Evolutionary conservation across 2,329 filamentous ascomycete genomes (phyloP), one percentile per base, ranked within the genome.

Genomic region (Ophiostoma quercus): DNA sequence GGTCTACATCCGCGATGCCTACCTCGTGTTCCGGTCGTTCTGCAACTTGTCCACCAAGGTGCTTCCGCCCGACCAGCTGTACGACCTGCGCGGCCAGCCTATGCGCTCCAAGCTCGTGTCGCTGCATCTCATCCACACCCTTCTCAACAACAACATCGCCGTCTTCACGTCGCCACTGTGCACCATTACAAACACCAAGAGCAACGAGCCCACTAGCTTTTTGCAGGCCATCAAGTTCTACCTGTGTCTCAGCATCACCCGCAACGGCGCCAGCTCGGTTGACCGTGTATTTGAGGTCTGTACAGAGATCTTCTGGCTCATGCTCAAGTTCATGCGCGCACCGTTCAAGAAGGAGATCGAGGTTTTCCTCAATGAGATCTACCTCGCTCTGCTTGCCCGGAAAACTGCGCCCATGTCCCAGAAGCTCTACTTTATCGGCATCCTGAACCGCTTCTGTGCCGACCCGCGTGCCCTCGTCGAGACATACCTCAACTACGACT

Each of bases 291-390:
- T 98, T 76, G 94, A 98, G 77, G 92, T 98, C 60, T 94, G 92
- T 78, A 94, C 92, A 75, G 95, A 99, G 78, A 96, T 98, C 39
- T 99, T 99, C 78, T 99, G 94, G 93, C 84, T 98, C 71, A 97
- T 97, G 90, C 82, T 97, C 62, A 96, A 96, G 78, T 90, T 92
- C 75, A 91, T 99, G 87, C 88, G 96, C 72, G 90, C 95, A 2
- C 90, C 94, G 73, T 91, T 99, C 80, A 99, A 99, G 88, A 96
- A 97, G 86, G 95, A 99, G 77, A 91, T 99, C 69, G 95, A 98
- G 79, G 94, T 99, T 0, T 98, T 99, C 77, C 80, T 99, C 71
- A 98, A 98, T 77, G 95, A 99, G 77, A 96, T 99, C 39, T 99
- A 99, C 77, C 83, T 99, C 5, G 90, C 94, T 0, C 92, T 98